These are phyloP conservation scores for Berkeleyomyces basicola DNA, from an alignment of 2,329 filamentous ascomycete species.

Conservation along the genomic window DNA sequence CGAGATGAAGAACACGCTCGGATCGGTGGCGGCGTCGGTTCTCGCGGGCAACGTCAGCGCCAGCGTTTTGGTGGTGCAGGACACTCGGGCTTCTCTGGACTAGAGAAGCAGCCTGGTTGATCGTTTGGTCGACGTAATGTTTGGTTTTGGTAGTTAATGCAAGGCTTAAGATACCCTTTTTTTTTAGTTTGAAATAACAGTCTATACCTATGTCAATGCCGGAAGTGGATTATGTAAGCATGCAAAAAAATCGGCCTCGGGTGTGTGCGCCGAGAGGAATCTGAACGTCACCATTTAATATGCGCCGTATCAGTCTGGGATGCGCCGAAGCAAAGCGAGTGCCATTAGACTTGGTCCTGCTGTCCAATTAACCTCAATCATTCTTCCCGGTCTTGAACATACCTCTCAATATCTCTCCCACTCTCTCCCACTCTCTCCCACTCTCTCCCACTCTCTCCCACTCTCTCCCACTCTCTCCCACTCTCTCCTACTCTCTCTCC, in stretches of 20 bases:
- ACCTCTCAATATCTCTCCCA: not conserved
- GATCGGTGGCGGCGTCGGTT: conserved; percentile 2
- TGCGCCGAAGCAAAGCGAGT: too few species aligned
- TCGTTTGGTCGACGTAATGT: not conserved
- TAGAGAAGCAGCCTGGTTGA: not conserved
- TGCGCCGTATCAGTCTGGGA: too few species aligned
- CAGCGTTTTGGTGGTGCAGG: conserved; percentile 10
- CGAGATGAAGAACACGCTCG: conserved; percentile 11
- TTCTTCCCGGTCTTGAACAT: too few species aligned
- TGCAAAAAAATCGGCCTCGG: too few species aligned
- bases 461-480: not conserved
- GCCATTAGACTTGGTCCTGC: too few species aligned
- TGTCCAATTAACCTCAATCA: too few species aligned
- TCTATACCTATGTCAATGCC: too few species aligned
- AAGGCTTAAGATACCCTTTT: not conserved
- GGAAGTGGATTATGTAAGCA: too few species aligned
- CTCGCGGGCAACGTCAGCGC: conserved; percentile 4
- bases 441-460: not conserved
- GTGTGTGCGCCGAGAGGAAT: too few species aligned
- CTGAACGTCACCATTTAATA: too few species aligned
- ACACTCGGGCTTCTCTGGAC: not conserved
- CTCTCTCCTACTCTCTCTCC: not conserved
- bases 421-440: not conserved
- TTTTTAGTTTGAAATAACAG: not conserved
- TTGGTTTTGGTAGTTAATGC: not conserved